A percentile compares a stretch with the other conserved stretches of the same genome.
These are phyloP conservation scores for Fusarium sp. DNA, from an alignment of 2,329 filamentous ascomycete genomes.

Conservation along the genomic window DNA sequence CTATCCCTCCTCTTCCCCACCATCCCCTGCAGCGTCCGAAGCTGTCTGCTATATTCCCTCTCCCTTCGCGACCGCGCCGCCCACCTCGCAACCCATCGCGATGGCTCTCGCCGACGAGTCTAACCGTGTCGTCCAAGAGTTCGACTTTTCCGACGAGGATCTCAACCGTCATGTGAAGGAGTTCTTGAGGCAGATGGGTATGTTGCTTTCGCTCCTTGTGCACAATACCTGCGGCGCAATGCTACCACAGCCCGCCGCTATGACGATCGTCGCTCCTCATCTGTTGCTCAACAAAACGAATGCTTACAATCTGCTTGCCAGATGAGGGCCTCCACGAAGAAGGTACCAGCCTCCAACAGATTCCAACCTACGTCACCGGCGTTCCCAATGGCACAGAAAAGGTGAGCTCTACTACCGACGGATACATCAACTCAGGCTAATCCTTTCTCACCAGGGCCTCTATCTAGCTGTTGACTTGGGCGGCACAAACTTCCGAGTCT, in stretches of 20 bases:
- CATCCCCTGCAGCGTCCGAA: conserved; percentile 49
- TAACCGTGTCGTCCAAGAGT: conserved; percentile 81
- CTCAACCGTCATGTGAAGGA: conserved; percentile 84
- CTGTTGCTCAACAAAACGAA: conserved; percentile 12
- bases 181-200: conserved; percentile 86
- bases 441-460: conserved; percentile 70
- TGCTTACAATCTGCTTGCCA: conserved; percentile 48
- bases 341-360: conserved; percentile 87
- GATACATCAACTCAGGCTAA: conserved; percentile 13
- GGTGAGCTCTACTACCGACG: conserved; percentile 58
- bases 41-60: conserved; percentile 64
- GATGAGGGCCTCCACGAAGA: conserved; percentile 83
- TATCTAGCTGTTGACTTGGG: conserved; percentile 98
- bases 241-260: conserved; percentile 11
- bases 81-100: conserved; percentile 63
- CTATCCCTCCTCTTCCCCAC: conserved; percentile 39
- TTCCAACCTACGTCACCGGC: conserved; percentile 94
- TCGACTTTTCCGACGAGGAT: conserved; percentile 82
- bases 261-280: conserved; percentile 26
- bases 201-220: conserved; percentile 33
- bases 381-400: conserved; percentile 98
- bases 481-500: conserved; percentile 98
- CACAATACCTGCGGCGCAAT: conserved; percentile 11
- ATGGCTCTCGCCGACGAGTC: conserved; percentile 76
- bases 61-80: conserved; percentile 63